These are phyloP conservation scores for Sparassis latifolia DNA, from an alignment of 1,284 basidiomycete species.

Conservation along the genomic window DNA sequence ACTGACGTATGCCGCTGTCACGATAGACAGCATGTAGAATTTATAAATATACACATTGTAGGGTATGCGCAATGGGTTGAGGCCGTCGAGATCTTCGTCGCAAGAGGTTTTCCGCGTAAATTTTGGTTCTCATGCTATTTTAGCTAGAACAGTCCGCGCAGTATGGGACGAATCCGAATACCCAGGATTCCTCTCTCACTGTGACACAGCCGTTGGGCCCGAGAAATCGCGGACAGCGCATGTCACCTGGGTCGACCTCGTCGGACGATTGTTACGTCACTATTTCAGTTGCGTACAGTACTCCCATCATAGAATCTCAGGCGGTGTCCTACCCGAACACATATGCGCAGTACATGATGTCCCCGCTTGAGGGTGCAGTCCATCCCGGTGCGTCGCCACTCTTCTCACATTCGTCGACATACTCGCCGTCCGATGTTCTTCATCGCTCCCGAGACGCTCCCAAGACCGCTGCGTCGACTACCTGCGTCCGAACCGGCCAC, in stretches of 20 bases:
- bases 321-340: slow-evolving; percentile 10
- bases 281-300: slow-evolving; percentile 5
- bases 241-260: slow-evolving; percentile 13
- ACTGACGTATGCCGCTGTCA: too few relatives aligned
- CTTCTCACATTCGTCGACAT: slow-evolving; percentile 56
- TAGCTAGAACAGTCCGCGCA: slow-evolving; percentile 19
- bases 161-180: slow-evolving; percentile 19
- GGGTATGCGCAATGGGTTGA: too few relatives aligned
- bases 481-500: slow-evolving; percentile 41
- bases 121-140: too few relatives aligned
- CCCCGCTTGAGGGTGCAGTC: slow-evolving; percentile 39
- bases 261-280: slow-evolving; percentile 6
- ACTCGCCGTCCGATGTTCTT: slow-evolving; percentile 31
- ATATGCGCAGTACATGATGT: slow-evolving; percentile 21
- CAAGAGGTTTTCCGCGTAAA: too few relatives aligned
- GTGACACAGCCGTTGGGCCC: slow-evolving; percentile 6
- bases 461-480: slow-evolving; percentile 44
- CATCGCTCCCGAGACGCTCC: slow-evolving; percentile 21
- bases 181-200: slow-evolving; percentile 3
- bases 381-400: slow-evolving; percentile 18
- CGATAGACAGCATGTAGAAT: too few relatives aligned
- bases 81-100: too few relatives aligned
- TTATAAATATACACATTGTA: too few relatives aligned
- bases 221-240: slow-evolving; percentile 15
- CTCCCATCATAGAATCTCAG: slow-evolving; percentile 3